These are phyloP conservation scores for Hansenula sp. DNA, from an alignment of 1,139 yeast genomes.

Conservation along the genomic window DNA sequence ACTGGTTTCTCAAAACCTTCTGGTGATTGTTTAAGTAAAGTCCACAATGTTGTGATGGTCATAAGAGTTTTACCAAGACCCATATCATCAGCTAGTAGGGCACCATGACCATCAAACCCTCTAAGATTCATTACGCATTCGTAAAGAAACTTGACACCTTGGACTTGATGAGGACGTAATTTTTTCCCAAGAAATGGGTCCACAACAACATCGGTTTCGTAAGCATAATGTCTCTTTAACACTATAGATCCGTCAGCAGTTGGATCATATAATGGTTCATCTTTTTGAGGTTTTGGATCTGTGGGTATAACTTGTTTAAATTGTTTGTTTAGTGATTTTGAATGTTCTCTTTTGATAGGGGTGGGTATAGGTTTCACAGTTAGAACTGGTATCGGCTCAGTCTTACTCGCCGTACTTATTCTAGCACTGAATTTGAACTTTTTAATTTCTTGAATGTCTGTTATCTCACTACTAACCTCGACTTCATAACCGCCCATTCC, in stretches of 20 bases:
- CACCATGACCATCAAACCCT: conserved; percentile 56
- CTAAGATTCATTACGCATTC: conserved; percentile 73
- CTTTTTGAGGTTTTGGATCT: conserved; percentile 12
- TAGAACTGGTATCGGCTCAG: neutral
- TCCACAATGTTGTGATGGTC: conserved; percentile 83
- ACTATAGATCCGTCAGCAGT: conserved; percentile 37
- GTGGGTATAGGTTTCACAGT: neutral
- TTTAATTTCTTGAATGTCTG: conserved; percentile 16
- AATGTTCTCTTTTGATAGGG: conserved; percentile 1
- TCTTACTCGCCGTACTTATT: conserved; percentile 7
- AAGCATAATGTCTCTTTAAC: conserved; percentile 34
- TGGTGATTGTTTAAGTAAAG: conserved; percentile 74
- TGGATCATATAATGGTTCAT: conserved; percentile 38
- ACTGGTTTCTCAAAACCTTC: conserved; percentile 30
- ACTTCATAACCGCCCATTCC: conserved; percentile 48
- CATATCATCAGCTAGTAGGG: conserved; percentile 94
- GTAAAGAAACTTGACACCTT: conserved; percentile 77
- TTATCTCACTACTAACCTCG: conserved; percentile 46
- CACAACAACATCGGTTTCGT: conserved; percentile 55
- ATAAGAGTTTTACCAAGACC: conserved; percentile 92
- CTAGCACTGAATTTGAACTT: conserved; percentile 12
- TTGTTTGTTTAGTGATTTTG: conserved; percentile 9
- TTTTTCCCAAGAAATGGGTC: conserved; percentile 58
- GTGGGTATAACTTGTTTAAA: conserved; percentile 16
- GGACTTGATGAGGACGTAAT: conserved; percentile 79